These are phyloP conservation scores for Aureobasidium melanogenum DNA, from an alignment of 2,329 filamentous ascomycete species.

Conservation along the genomic window DNA sequence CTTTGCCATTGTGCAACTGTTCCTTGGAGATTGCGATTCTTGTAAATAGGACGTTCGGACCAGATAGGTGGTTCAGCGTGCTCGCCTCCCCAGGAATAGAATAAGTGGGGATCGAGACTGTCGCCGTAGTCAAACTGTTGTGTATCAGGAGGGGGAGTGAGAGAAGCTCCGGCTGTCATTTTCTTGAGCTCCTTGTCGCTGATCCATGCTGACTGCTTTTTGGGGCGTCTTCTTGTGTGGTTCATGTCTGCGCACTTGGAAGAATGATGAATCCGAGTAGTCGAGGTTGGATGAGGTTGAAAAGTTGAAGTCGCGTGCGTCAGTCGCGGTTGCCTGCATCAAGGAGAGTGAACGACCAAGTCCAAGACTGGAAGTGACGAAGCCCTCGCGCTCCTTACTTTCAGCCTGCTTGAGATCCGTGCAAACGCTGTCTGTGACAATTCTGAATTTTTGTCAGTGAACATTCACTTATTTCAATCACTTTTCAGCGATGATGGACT, in stretches of 20 bases:
- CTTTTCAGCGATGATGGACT: neutral
- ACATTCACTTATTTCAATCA: neutral
- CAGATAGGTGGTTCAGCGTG: neutral
- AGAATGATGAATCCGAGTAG: neutral
- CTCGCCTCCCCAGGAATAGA: conserved; percentile 1
- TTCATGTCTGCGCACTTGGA: neutral
- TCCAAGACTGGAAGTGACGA: neutral
- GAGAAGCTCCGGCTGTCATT: neutral
- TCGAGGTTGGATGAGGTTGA: neutral
- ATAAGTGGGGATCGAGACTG: neutral
- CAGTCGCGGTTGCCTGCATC: conserved; percentile 3
- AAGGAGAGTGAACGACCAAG: neutral
- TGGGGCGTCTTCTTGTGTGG: neutral
- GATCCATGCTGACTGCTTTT: conserved; percentile 12
- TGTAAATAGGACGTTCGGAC: neutral
- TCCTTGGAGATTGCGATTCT: neutral
- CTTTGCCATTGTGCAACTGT: neutral
- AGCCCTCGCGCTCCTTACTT: neutral
- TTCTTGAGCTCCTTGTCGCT: conserved; percentile 1
- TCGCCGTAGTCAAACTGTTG: neutral
- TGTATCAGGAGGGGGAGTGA: neutral
- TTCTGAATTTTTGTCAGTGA: neutral
- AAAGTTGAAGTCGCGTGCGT: neutral
- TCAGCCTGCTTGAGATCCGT: too few species aligned
- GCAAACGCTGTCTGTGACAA: neutral